Base-by-base conservation (phyloP, 352 stramenopile genomes). In the Phytophthora lateralis region DNA sequence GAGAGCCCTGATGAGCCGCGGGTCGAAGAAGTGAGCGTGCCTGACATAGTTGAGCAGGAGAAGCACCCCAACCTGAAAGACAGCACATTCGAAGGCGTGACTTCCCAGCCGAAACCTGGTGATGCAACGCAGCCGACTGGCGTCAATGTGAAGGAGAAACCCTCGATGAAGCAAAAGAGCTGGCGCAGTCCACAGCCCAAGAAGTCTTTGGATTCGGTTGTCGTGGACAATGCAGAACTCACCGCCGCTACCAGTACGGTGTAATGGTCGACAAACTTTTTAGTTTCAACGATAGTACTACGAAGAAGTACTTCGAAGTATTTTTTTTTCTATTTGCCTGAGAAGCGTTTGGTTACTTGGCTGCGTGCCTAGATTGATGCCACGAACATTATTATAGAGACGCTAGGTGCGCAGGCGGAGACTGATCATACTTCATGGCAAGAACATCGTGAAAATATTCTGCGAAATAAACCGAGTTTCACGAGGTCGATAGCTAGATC, bases 271-370 rank as follows among this genome's bases (percentile, higher is more conserved):
- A 34, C 15, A 26, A 30, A 24, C 57, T 42, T 57, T n/a, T 49
- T 56, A 72, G 50, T 67, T 62, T 63, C 34, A 29, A 61, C 55
- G 35, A 75, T 62, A 69, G 48, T 63, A 66, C 21, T 24, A 24
- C 21, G 21, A 24, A 24, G 21, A 24, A 24, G 27, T 32, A 29
- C 27, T 32, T 32, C 27, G 27, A 32, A 32, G 27, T 32, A 32
- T 32, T 32, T 32, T 29, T 32, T 32, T 32, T 60, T 64, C 51
- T 67, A 68, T 71, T 71, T 18, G 17, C 55, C 10, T 60, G 18
- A 60, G n/a, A 41, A 15, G 11, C 6, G 32, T 15, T 42, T 21
- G 18, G 30, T 53, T 49, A 32, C 26, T 53, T 63, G 29, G 14
- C 47, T 42, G 20, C 7, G 20, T 20, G 27, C 17, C n/a, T 49